phyloP scores from a whole-genome alignment of 176 grass and related monocot genomes.

The Poa annua region DNA sequence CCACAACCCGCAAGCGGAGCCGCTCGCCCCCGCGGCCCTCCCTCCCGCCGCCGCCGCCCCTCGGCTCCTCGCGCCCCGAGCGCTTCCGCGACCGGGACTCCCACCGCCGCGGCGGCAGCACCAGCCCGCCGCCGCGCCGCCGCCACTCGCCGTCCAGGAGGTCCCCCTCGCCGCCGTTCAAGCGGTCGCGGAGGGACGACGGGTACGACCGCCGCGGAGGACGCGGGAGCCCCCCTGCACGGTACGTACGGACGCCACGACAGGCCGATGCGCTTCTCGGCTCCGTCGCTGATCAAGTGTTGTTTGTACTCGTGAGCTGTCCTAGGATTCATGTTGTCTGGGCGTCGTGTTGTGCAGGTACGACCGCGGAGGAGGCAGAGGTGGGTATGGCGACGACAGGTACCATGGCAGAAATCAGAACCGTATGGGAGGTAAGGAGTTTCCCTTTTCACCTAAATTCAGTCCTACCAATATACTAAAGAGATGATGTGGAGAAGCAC shows the following conservation, averaged over 20 bases:
- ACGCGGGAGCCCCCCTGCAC: constrained; percentile 70
- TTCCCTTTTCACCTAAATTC: not conserved
- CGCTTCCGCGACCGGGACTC: constrained; percentile 53
- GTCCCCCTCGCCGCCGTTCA: constrained; percentile 73
- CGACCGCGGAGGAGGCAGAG: constrained; percentile 75
- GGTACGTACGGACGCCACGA: constrained; percentile 56
- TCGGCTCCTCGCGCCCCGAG: constrained; percentile 60
- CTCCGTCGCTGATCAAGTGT: not conserved
- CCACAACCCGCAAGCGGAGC: constrained; percentile 64
- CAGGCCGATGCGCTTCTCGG: constrained; percentile 24
- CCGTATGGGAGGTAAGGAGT: constrained; percentile 53
- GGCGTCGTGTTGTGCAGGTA: constrained; percentile 43
- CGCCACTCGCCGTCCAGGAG: constrained; percentile 73
- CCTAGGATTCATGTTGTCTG: not conserved
- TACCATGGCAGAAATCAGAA: constrained; percentile 64
- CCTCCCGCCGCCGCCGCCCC: constrained; percentile 53
- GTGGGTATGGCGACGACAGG: constrained; percentile 73
- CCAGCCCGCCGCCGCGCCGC: constrained; percentile 75
- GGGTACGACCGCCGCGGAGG: constrained; percentile 85
- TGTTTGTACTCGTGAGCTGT: not conserved
- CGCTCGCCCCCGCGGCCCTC: constrained; percentile 58
- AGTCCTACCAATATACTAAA: not conserved
- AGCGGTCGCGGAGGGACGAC: constrained; percentile 80
- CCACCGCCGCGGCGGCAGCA: constrained; percentile 51
- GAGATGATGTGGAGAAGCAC: not conserved